Conservation (phyloP, 163 green algal species). For the Volvox carteri region DNA sequence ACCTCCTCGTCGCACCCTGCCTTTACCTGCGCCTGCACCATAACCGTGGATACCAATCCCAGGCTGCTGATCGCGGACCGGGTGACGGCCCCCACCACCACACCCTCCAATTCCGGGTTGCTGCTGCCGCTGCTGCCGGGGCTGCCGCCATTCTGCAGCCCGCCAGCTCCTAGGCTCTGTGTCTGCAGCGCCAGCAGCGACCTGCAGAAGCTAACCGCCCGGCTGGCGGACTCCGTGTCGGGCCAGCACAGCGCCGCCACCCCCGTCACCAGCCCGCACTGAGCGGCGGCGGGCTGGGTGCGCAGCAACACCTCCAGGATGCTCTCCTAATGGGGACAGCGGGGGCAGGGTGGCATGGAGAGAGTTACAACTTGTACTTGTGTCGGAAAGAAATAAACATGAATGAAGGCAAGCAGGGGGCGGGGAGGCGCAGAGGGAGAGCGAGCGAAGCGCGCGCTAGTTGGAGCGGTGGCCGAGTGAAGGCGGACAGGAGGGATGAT, state of each 20-base stretch:
- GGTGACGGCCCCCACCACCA: slow-evolving; percentile 72
- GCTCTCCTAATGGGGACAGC: neutral
- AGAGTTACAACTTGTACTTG: no score
- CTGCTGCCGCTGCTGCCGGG: no score
- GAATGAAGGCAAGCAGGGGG: no score
- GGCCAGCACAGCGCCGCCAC: slow-evolving; percentile 81
- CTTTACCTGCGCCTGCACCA: slow-evolving; percentile 46
- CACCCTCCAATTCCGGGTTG: slow-evolving; percentile 69
- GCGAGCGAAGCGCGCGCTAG: no score
- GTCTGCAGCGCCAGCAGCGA: slow-evolving; percentile 49
- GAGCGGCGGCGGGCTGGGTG: slow-evolving; percentile 57
- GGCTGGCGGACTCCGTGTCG: slow-evolving; percentile 71
- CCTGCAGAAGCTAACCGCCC: slow-evolving; percentile 73
- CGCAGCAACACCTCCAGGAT: slow-evolving; percentile 72
- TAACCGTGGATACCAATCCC: slow-evolving; percentile 51
- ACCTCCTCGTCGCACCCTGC: neutral
- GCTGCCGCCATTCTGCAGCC: no score
- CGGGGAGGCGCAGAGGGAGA: no score
- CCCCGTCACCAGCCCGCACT: slow-evolving; percentile 70
- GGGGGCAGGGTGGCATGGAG: neutral
- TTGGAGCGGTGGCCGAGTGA: no score
- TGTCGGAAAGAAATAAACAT: no score
- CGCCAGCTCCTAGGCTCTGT: no score
- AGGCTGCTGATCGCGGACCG: slow-evolving; percentile 63
- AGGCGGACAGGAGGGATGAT: no score